A percentile compares a stretch with the other conserved stretches of the same genome.
Conservation (phyloP, 129 eudicot species). For the Pseudognaphalium luteoalbum region DNA sequence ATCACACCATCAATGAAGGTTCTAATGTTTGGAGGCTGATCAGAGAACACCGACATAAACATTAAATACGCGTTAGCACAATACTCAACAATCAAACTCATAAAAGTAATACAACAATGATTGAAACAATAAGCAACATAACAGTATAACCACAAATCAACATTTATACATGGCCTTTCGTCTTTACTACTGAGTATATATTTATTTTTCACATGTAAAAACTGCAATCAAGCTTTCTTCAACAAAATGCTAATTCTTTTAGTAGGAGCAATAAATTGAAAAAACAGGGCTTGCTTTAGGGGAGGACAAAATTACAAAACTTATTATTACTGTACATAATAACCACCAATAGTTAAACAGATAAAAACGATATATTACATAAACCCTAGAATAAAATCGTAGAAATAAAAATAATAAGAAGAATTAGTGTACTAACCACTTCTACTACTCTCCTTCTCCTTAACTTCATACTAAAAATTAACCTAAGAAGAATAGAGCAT, state of each 20-base stretch:
- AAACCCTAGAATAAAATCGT: neutral
- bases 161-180: too few relatives aligned
- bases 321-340: too few relatives aligned
- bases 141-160: too few relatives aligned
- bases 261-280: too few relatives aligned
- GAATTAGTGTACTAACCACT: neutral
- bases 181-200: too few relatives aligned
- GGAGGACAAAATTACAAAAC: too few relatives aligned
- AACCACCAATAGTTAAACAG: neutral
- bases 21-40: slow-evolving; percentile 66
- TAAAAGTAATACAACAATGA: neutral
- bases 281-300: too few relatives aligned
- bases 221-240: too few relatives aligned
- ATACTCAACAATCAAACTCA: neutral
- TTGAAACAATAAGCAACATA: neutral
- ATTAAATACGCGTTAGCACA: neutral
- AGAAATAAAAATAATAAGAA: neutral
- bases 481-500: neutral
- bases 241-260: too few relatives aligned
- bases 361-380: neutral
- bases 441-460: neutral
- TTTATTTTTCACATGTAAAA: too few relatives aligned
- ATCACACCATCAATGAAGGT: slow-evolving; percentile 55
- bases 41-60: neutral
- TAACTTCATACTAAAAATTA: neutral